These are phyloP conservation scores for Citrus inodora DNA, from an alignment of 345 rosid species.

Conservation along the genomic window DNA sequence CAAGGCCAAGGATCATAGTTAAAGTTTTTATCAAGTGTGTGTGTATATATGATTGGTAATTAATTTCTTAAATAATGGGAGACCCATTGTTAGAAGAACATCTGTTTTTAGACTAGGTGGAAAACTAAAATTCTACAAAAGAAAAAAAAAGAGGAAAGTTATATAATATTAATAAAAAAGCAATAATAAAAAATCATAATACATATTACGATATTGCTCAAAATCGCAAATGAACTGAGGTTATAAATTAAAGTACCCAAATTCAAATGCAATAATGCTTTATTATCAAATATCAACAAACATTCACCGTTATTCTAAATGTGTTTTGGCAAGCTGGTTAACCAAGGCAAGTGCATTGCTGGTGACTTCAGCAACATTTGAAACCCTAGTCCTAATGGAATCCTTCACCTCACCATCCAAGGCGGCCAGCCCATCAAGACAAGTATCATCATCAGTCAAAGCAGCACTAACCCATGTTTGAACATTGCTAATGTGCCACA, in stretches of 20 bases:
- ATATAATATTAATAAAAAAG: too few species aligned
- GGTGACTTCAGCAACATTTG: slow-evolving; percentile 62
- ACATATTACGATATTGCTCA: background rate
- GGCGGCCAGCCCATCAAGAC: slow-evolving; percentile 71
- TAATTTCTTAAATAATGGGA: too few species aligned
- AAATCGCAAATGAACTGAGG: background rate
- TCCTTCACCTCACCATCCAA: slow-evolving; percentile 61
- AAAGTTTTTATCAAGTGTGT: too few species aligned
- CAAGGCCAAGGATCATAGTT: too few species aligned
- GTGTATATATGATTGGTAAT: too few species aligned
- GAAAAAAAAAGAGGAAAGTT: too few species aligned
- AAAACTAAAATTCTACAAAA: too few species aligned
- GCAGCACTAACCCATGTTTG: slow-evolving; percentile 97
- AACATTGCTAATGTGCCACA: slow-evolving; percentile 72
- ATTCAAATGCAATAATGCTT: background rate
- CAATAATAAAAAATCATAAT: too few species aligned
- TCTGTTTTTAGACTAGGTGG: too few species aligned
- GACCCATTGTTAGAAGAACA: too few species aligned
- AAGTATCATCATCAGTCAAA: slow-evolving; percentile 83
- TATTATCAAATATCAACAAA: background rate
- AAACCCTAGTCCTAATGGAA: slow-evolving; percentile 45
- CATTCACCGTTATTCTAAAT: slow-evolving; percentile 2
- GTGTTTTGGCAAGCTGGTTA: slow-evolving; percentile 49
- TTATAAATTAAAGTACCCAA: background rate
- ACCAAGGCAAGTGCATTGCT: slow-evolving; percentile 82